A percentile compares a stretch with the other conserved stretches of the same genome.
phyloP scores from a whole-genome alignment of 2,329 filamentous ascomycete genomes.

The Myriosclerotinia duriaeana region DNA sequence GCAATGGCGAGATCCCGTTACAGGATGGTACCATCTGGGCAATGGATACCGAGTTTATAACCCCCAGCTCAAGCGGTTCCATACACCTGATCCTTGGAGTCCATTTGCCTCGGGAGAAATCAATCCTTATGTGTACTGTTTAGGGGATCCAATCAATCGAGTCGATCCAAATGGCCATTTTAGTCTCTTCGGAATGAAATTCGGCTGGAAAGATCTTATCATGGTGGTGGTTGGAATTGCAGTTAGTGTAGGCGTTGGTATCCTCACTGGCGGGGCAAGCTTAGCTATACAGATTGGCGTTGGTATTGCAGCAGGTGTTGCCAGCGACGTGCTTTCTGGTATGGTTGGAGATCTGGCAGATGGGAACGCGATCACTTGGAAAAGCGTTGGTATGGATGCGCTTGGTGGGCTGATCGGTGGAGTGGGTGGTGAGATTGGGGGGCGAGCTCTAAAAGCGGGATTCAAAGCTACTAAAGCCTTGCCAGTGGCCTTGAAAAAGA shows the following conservation, averaged over 20 bases:
- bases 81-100: constrained; percentile 19
- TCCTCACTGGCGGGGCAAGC: constrained; percentile 17
- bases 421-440: constrained; percentile 5
- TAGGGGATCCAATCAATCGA: constrained; percentile 21
- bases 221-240: constrained; percentile 16
- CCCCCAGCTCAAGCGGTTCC: constrained; percentile 2
- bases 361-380: neutral
- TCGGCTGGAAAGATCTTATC: constrained; percentile 17
- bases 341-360: constrained; percentile 2
- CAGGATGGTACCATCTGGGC: constrained; percentile 22
- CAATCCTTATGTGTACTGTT: constrained; percentile 20
- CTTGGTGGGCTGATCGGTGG: constrained; percentile 16
- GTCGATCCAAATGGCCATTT: constrained; percentile 16
- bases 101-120: constrained; percentile 20
- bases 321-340: constrained; percentile 4
- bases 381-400: constrained; percentile 15
- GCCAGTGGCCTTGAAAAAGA: neutral
- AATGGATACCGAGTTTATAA: constrained; percentile 20
- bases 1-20: constrained; percentile 21
- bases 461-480: neutral
- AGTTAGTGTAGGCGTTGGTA: constrained; percentile 12
- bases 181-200: constrained; percentile 10
- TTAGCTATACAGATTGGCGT: constrained; percentile 20
- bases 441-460: neutral
- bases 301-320: constrained; percentile 18